phyloP scores from a whole-genome alignment of 164 flowering plant species.

The Paratinospora sagittata region DNA sequence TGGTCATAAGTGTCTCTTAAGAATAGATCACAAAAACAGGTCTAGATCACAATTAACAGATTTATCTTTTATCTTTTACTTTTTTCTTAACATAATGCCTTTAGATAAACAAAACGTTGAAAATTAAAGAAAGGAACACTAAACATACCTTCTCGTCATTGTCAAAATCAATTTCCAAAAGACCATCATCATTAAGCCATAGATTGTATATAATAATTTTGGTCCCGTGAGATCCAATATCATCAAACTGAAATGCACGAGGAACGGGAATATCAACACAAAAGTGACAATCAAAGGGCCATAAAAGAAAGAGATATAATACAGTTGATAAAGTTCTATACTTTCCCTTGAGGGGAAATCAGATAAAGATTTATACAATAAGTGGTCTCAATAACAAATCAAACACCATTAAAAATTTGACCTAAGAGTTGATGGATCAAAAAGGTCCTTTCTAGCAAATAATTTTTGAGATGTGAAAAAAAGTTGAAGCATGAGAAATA shows the following conservation, averaged over 20 bases:
- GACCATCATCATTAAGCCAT: conserved; percentile 94
- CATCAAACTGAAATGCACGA: conserved; percentile 60
- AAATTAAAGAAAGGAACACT: not conserved
- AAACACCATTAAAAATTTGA: not conserved
- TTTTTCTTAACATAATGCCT: not conserved
- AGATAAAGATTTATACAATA: not conserved
- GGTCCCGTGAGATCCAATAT: conserved; percentile 80
- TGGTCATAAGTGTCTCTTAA: not conserved
- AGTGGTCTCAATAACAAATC: not conserved
- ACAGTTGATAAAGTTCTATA: not conserved
- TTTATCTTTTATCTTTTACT: not conserved
- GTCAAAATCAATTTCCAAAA: conserved; percentile 79
- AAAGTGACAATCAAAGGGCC: not conserved
- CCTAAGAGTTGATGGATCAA: not conserved
- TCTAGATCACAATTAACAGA: not conserved
- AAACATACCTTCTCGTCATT: conserved; percentile 69
- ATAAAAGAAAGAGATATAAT: not conserved
- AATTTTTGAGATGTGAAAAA: too few species aligned
- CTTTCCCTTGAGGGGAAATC: not conserved
- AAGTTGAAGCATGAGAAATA: too few species aligned
- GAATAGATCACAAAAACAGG: not conserved
- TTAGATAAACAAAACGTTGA: not conserved
- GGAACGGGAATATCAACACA: not conserved
- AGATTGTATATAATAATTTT: conserved; percentile 72
- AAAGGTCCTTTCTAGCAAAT: not conserved